Percentiles rank a stretch among this genome's conserved stretches.
phyloP scores from a whole-genome alignment of 495 filamentous ascomycete genomes.

The Podospora australis region DNA sequence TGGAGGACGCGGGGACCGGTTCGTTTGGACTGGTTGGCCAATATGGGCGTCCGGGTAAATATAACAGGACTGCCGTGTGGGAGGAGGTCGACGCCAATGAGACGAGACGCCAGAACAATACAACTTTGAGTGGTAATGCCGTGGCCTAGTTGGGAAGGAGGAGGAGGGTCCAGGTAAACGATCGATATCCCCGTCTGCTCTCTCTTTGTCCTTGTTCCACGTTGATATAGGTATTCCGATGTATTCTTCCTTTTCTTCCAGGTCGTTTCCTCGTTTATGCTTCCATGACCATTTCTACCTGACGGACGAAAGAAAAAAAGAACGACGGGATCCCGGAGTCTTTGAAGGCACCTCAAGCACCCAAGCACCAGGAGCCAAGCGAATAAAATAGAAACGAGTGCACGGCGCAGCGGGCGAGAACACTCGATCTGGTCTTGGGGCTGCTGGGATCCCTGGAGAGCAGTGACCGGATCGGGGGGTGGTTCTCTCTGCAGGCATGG shows the following conservation, averaged over 20 bases:
- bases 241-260: background rate
- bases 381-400: slow-evolving; percentile 14
- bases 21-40: slow-evolving; percentile 12
- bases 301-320: too few species aligned
- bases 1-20: background rate
- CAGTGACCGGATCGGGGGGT: background rate
- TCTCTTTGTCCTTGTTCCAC: too few species aligned
- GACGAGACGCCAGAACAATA: slow-evolving; percentile 9
- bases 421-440: slow-evolving; percentile 9
- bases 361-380: slow-evolving; percentile 1
- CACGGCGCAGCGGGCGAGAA: slow-evolving; percentile 11
- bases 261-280: background rate
- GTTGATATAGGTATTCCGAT: background rate
- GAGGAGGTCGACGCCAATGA: slow-evolving; percentile 25
- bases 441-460: background rate
- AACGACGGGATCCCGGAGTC: background rate
- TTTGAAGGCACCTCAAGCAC: background rate
- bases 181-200: too few species aligned
- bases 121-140: slow-evolving; percentile 29
- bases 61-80: slow-evolving; percentile 18
- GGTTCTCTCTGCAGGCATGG: background rate
- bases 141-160: slow-evolving; percentile 13
- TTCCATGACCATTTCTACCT: too few species aligned
- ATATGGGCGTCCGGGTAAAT: slow-evolving; percentile 35
- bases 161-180: slow-evolving; percentile 1